Base-by-base conservation (phyloP, 306 rosid genomes). In the Citrullus colocynthis region DNA sequence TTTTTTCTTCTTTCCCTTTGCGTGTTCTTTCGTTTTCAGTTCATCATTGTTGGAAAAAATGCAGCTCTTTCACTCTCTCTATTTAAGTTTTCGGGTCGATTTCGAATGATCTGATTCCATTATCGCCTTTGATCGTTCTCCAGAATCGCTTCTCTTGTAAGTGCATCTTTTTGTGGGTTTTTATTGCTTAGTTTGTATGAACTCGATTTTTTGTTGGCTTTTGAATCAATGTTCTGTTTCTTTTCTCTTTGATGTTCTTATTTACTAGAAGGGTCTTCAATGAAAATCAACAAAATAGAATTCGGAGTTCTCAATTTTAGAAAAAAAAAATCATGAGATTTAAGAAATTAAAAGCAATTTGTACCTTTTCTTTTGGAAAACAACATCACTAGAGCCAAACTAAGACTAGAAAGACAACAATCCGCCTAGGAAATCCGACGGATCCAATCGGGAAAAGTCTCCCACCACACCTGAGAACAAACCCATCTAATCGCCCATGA, bases 11-110 rank as follows among this genome's bases (percentile, higher is more conserved):
- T 41, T 39, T 9, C 14, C 59, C 59, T 5, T 36, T 56, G n/a
- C 74, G 58, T 70, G 45, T 15, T 37, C n/a, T 55, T 73, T 78
- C 41, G 21, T 65, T 62, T 24, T 66, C 67, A 20, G 36, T 36
- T 56, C 79, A 59, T 56, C 79, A 59, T 64, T 37, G 75, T 81
- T 48, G 69, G 6, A 52, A 13, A 83, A 69, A 80, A 81, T 85
- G 85, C 79, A 54, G 64, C 60, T 18, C 37, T 45, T 36, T 58
- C 67, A 44, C 39, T 15, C 57, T 32, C 61, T 45, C 61, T 21
- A 78, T 66, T 60, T 80, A 44, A 74, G 56, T 67, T 73, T 81
- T 65, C 60, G 69, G 78, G 45, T 42, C 44, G 74, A 36, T 74
- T 80, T 79, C 76, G 32, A 63, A 56, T 20, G 78, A 58, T 44